phyloP scores from a whole-genome alignment of 192 early-diverging fungal genomes.

The Pilaira anomala region DNA sequence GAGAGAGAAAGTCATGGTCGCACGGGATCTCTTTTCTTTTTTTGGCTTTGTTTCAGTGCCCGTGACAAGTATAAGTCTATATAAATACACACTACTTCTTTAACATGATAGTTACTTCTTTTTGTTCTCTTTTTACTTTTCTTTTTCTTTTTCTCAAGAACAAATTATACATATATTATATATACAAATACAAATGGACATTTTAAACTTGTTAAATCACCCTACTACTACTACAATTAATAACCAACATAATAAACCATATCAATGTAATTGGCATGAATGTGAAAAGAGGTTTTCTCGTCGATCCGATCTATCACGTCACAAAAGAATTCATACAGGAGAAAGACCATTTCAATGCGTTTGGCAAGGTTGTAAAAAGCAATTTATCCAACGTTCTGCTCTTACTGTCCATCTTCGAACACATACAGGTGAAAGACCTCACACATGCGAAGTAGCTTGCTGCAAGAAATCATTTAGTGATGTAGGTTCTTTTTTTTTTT shows the following conservation, averaged over 20 bases:
- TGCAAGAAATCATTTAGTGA: slow-evolving; percentile 77
- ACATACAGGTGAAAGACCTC: slow-evolving; percentile 70
- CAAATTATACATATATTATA: not conserved
- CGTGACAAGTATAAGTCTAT: not conserved
- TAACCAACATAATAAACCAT: slow-evolving; percentile 38
- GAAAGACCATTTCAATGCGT: slow-evolving; percentile 68
- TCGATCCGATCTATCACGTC: slow-evolving; percentile 68
- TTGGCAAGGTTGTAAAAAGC: slow-evolving; percentile 64
- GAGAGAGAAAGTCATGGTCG: too few species aligned
- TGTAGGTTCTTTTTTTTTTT: slow-evolving; percentile 26
- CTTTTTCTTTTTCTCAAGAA: not conserved
- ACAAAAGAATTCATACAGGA: slow-evolving; percentile 70
- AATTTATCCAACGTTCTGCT: slow-evolving; percentile 69
- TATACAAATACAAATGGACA: slow-evolving; percentile 18
- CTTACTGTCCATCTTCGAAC: slow-evolving; percentile 73
- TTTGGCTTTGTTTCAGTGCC: not conserved
- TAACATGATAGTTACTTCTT: not conserved
- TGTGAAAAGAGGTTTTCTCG: slow-evolving; percentile 70
- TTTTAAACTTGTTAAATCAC: slow-evolving; percentile 25
- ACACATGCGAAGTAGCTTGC: slow-evolving; percentile 57
- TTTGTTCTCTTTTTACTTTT: not conserved
- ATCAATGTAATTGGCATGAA: slow-evolving; percentile 54
- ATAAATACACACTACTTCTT: not conserved
- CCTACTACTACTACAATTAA: not conserved
- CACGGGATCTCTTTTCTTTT: not conserved